These are phyloP conservation scores for Schizosaccharomyces octosporus DNA, from an alignment of 805 yeast species.

Conservation along the genomic window DNA sequence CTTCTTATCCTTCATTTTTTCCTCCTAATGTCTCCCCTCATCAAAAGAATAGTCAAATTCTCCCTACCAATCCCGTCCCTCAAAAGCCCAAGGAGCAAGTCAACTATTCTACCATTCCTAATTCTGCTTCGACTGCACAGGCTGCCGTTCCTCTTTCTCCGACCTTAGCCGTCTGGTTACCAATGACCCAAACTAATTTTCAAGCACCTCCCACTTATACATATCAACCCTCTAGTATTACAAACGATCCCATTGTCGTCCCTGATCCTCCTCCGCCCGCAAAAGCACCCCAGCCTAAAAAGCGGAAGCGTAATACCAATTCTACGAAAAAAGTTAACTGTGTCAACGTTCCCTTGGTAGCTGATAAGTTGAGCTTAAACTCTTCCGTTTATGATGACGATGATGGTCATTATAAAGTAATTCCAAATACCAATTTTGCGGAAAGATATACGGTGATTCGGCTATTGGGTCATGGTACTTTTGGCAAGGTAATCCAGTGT, in stretches of 20 bases:
- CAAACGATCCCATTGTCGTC: not conserved
- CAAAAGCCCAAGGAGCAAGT: not conserved
- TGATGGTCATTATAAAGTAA: slow-evolving; percentile 16
- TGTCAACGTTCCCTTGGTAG: not conserved
- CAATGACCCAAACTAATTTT: not conserved
- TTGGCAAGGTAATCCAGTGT: slow-evolving; percentile 76
- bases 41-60: too few species aligned
- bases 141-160: not conserved
- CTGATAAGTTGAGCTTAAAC: not conserved
- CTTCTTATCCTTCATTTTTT: too few species aligned
- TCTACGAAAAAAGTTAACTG: not conserved
- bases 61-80: too few species aligned
- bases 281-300: not conserved
- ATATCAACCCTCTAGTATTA: not conserved
- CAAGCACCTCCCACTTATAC: not conserved
- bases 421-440: slow-evolving; percentile 15
- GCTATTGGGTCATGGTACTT: slow-evolving; percentile 75
- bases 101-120: not conserved
- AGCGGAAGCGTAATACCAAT: slow-evolving; percentile 1
- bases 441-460: slow-evolving; percentile 11
- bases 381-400: slow-evolving; percentile 12
- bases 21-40: too few species aligned
- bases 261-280: not conserved
- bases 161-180: not conserved
- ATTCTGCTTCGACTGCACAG: not conserved